Evolutionary conservation across 2,329 filamentous ascomycete genomes (phyloP).

Genomic region (Alternaria gaisen): DNA sequence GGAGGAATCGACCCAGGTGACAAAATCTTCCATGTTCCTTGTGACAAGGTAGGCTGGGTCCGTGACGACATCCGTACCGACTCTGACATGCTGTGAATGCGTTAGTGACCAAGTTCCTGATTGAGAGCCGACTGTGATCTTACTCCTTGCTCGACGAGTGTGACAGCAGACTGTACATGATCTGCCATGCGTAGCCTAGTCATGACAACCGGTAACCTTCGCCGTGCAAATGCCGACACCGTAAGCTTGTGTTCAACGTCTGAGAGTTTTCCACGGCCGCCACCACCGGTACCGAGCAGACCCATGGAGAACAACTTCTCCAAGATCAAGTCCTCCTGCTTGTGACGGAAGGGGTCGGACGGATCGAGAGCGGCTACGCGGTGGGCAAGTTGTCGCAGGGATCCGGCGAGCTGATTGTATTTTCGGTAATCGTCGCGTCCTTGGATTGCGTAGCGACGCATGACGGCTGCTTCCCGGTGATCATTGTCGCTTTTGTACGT

Average conservation of each 20-base stretch:
- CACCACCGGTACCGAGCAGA: slow-evolving; percentile 75
- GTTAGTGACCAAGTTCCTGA: background rate
- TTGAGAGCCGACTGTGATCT: background rate
- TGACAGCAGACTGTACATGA: slow-evolving; percentile 79
- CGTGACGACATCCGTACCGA: slow-evolving; percentile 88
- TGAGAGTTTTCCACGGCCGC: slow-evolving; percentile 67
- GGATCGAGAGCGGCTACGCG: slow-evolving; percentile 82
- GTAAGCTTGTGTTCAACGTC: slow-evolving; percentile 86
- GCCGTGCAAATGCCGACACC: slow-evolving; percentile 85
- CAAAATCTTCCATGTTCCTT: slow-evolving; percentile 90
- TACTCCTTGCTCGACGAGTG: slow-evolving; percentile 86
- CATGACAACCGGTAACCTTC: slow-evolving; percentile 89
- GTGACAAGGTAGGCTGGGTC: slow-evolving; percentile 91
- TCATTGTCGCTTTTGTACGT: slow-evolving; percentile 88
- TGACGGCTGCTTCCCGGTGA: slow-evolving; percentile 82
- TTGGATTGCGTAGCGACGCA: slow-evolving; percentile 89
- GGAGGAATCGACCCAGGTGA: slow-evolving; percentile 94
- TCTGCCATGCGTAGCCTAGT: slow-evolving; percentile 90
- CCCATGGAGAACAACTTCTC: slow-evolving; percentile 96
- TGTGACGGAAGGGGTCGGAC: slow-evolving; percentile 77
- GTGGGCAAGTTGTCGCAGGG: slow-evolving; percentile 89
- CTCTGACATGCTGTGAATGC: slow-evolving; percentile 72
- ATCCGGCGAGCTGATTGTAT: slow-evolving; percentile 61
- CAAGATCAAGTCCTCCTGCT: slow-evolving; percentile 86
- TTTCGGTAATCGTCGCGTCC: slow-evolving; percentile 79